Percentiles rank a stretch among this genome's conserved stretches.
Evolutionary conservation across 805 yeast genomes (phyloP).

Genomic region (Candida orba): DNA sequence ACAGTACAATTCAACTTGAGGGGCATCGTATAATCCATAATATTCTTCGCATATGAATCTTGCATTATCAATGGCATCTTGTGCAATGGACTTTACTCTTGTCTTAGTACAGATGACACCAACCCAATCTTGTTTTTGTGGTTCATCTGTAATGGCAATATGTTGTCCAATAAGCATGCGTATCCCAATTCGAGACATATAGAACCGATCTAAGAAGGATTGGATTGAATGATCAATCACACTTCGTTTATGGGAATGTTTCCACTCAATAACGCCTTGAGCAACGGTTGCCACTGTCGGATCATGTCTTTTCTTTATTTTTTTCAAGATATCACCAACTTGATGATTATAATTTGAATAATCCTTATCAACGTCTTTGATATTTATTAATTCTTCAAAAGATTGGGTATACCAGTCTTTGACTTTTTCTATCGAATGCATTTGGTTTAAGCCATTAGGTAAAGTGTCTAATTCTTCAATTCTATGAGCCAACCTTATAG

Average conservation of each 20-base stretch:
- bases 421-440: slow-evolving; percentile 71
- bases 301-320: slow-evolving; percentile 79
- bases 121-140: slow-evolving; percentile 61
- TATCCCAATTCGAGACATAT: slow-evolving; percentile 87
- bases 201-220: slow-evolving; percentile 75
- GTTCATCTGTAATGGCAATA: slow-evolving; percentile 70
- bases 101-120: slow-evolving; percentile 86
- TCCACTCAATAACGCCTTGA: slow-evolving; percentile 90
- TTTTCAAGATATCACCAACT: slow-evolving; percentile 59
- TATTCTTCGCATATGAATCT: slow-evolving; percentile 87
- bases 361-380: slow-evolving; percentile 24
- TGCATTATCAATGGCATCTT: slow-evolving; percentile 86
- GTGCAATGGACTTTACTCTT: slow-evolving; percentile 74
- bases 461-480: slow-evolving; percentile 78
- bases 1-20: slow-evolving; percentile 72
- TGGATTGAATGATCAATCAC: slow-evolving; percentile 69
- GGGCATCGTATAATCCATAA: slow-evolving; percentile 82
- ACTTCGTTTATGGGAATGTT: slow-evolving; percentile 38
- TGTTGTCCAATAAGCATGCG: slow-evolving; percentile 95
- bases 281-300: slow-evolving; percentile 92
- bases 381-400: slow-evolving; percentile 69
- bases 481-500: slow-evolving; percentile 78
- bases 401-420: slow-evolving; percentile 88
- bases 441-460: slow-evolving; percentile 64
- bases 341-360: slow-evolving; percentile 44